Percentiles rank a stretch among this genome's conserved stretches.
phyloP scores from a whole-genome alignment of 2,329 filamentous ascomycete species.

The Hymenoscyphus linearis region DNA sequence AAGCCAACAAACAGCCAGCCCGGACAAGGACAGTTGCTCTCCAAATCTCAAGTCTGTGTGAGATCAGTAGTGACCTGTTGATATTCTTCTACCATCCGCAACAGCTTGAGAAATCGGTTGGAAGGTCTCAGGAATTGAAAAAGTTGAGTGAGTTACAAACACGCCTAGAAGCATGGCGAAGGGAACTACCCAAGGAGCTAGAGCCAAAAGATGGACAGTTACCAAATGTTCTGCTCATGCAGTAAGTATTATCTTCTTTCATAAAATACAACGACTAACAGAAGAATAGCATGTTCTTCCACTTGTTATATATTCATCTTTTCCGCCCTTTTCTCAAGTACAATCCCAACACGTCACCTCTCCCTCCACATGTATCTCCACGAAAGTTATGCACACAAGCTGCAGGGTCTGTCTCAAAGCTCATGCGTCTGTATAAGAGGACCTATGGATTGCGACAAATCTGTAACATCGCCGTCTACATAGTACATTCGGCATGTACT shows the following conservation, averaged over 20 bases:
- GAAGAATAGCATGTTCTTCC: slow-evolving; percentile 82
- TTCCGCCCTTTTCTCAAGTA: slow-evolving; percentile 96
- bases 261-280: slow-evolving; percentile 23
- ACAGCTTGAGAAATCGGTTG: slow-evolving; percentile 55
- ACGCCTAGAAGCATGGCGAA: slow-evolving; percentile 83
- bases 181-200: slow-evolving; percentile 76
- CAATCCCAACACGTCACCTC: slow-evolving; percentile 70
- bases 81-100: slow-evolving; percentile 86
- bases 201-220: slow-evolving; percentile 86
- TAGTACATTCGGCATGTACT: slow-evolving; percentile 87
- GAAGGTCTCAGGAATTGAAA: slow-evolving; percentile 81
- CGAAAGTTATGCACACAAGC: slow-evolving; percentile 87
- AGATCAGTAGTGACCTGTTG: slow-evolving; percentile 89
- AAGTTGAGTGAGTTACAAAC: slow-evolving; percentile 89
- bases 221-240: slow-evolving; percentile 71
- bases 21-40: slow-evolving; percentile 76
- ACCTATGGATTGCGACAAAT: slow-evolving; percentile 88
- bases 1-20: slow-evolving; percentile 70
- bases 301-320: slow-evolving; percentile 89
- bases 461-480: slow-evolving; percentile 94
- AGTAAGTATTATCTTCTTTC: slow-evolving; percentile 56
- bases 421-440: slow-evolving; percentile 92
- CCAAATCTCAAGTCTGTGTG: slow-evolving; percentile 77
- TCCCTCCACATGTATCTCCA: slow-evolving; percentile 83
- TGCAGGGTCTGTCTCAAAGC: slow-evolving; percentile 82